These are phyloP conservation scores for Vickermania ingenoplastis DNA, from an alignment of 208 protist species.

Conservation along the genomic window DNA sequence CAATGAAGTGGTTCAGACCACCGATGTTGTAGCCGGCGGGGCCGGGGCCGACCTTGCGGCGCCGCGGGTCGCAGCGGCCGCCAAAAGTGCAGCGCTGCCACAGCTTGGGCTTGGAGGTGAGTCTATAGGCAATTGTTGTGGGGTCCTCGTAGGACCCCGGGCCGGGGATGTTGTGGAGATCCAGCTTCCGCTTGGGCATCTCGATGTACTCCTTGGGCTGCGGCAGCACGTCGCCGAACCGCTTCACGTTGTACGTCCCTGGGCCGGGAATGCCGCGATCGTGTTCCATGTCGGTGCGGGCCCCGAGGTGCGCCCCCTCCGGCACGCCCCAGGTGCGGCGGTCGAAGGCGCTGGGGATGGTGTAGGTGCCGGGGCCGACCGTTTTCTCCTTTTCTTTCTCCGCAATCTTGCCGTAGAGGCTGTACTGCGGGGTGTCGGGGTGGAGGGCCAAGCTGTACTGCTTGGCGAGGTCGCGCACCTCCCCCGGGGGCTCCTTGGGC, in stretches of 20 bases:
- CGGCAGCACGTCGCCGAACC: conserved; percentile 35
- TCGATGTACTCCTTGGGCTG: conserved; percentile 23
- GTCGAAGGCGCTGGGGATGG: conserved; percentile 43
- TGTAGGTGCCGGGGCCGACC: conserved; percentile 39
- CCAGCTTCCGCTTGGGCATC: conserved; percentile 15
- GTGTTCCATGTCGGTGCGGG: conserved; percentile 20
- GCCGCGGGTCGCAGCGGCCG: conserved; percentile 19
- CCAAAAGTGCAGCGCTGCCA: conserved; percentile 47
- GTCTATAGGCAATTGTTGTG: conserved; percentile 49
- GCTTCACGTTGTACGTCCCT: conserved; percentile 27
- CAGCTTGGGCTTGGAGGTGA: conserved; percentile 9
- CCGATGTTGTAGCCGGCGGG: conserved; percentile 46
- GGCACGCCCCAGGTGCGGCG: conserved; percentile 12
- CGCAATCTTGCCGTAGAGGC: conserved; percentile 40
- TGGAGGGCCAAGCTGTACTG: conserved; percentile 61
- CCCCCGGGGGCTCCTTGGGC: background rate
- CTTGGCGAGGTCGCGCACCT: conserved; percentile 20
- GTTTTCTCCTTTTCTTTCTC: conserved; percentile 12
- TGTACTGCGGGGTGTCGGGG: conserved; percentile 57
- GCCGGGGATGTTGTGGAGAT: conserved; percentile 16
- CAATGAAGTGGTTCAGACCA: conserved; percentile 30
- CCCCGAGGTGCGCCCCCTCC: conserved; percentile 44
- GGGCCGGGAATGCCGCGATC: conserved; percentile 26
- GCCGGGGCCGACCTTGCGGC: conserved; percentile 34
- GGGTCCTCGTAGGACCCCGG: conserved; percentile 73